Evolutionary conservation across 768 basidiomycete genomes (phyloP).

Genomic region (Termitomyces sp.): DNA sequence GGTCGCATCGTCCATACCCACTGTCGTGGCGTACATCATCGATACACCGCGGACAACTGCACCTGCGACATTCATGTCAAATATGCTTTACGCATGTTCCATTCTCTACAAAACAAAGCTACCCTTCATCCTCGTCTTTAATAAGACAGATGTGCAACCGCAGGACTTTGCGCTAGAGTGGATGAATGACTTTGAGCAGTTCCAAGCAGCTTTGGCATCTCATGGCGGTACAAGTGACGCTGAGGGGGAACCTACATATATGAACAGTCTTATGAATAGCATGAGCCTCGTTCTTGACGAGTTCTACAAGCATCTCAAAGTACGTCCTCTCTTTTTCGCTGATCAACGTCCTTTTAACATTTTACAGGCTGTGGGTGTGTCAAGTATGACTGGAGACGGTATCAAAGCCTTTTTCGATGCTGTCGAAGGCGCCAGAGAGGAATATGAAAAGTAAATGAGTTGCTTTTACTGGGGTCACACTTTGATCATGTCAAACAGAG

Average conservation of each 20-base stretch:
- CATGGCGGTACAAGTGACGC: conserved; percentile 63
- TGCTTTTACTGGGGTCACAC: neutral
- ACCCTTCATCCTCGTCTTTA: conserved; percentile 97
- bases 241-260: conserved; percentile 92
- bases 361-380: conserved; percentile 86
- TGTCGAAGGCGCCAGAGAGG: conserved; percentile 80
- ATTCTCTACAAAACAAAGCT: conserved; percentile 98
- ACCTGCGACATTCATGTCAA: conserved; percentile 98
- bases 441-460: conserved; percentile 76
- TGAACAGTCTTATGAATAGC: conserved; percentile 98
- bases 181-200: conserved; percentile 98
- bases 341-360: neutral
- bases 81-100: conserved; percentile 99
- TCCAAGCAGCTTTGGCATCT: conserved; percentile 80
- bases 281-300: conserved; percentile 98
- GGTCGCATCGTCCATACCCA: conserved; percentile 86
- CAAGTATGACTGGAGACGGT: conserved; percentile 93
- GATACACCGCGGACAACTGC: conserved; percentile 94
- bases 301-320: conserved; percentile 95
- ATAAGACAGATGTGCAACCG: conserved; percentile 91
- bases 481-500: conserved; percentile 38
- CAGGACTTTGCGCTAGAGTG: conserved; percentile 93
- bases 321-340: conserved; percentile 25
- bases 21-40: conserved; percentile 94
- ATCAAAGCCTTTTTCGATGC: conserved; percentile 89